Conservation (phyloP, 1,139 yeast genomes). For the Pichia sp. region DNA sequence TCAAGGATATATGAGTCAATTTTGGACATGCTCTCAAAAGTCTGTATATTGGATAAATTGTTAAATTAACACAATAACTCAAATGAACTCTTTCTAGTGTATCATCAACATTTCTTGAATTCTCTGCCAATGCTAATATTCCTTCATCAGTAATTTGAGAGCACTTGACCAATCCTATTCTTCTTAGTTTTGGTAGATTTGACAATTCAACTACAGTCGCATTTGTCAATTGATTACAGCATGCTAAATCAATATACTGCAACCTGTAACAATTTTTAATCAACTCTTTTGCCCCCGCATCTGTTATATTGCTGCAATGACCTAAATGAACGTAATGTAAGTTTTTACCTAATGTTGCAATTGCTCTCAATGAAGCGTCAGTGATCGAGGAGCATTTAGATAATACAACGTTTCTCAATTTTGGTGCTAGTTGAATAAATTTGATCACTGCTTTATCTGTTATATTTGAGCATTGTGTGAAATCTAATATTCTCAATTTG, state of each 20-base stretch:
- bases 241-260: constrained; percentile 91
- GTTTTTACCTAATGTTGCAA: constrained; percentile 71
- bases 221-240: constrained; percentile 88
- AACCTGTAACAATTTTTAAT: constrained; percentile 79
- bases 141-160: constrained; percentile 85
- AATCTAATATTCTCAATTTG: constrained; percentile 70
- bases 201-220: constrained; percentile 76
- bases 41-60: constrained; percentile 66
- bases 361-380: constrained; percentile 70
- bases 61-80: constrained; percentile 81
- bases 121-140: constrained; percentile 70
- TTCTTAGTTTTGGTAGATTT: constrained; percentile 70
- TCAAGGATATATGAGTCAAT: constrained; percentile 79
- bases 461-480: constrained; percentile 78
- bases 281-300: constrained; percentile 73
- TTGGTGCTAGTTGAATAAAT: constrained; percentile 74
- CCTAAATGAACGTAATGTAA: constrained; percentile 90
- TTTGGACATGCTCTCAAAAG: constrained; percentile 78
- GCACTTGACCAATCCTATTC: constrained; percentile 94
- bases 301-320: constrained; percentile 88
- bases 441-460: constrained; percentile 77
- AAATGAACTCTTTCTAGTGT: constrained; percentile 89
- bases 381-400: constrained; percentile 88
- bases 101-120: constrained; percentile 66
- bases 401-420: constrained; percentile 78